Base-by-base conservation (phyloP, 208 protist genomes). In the Leishmania tropica region DNA sequence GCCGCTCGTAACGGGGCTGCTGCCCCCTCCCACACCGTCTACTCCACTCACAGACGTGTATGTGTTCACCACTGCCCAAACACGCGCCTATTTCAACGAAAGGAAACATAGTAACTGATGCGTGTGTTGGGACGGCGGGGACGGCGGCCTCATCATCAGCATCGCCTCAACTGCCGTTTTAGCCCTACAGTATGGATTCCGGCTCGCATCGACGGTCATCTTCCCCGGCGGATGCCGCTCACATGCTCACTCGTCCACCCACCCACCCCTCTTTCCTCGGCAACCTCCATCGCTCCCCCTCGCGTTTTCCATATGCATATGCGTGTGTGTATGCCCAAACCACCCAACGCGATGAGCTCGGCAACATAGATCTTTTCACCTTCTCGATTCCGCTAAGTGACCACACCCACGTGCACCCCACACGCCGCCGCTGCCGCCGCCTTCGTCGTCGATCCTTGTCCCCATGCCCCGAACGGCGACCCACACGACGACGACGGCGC, bases 401-500 rank as follows among this genome's bases (percentile, higher is more conserved):
- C 19, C 13, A 72, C 13, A 5, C 40, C 21, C 67, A 28, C 15
- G 40, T 0, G 17, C 28, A 17, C 7, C 11, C 5, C 31, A 42
- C 31, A 19, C 62, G 13, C 62, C n/a, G 11, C 62, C 31, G 10
- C 65, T 15, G 42, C 65, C 13, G 37, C 65, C 65, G 65, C n/a
- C 13, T 4, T 47, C 45, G n/a, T 45, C 17, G 21, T 70, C 64
- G n/a, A 42, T 17, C 74, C 1, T n/a, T 28, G 11, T 56, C 42
- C 6, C 24, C 1, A 58, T 77, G 45, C 40, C 11, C 68, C 42
- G 21, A 62, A 28, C 13, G 51, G 51, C 51, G 31, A 42, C 73
- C 40, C 73, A 40, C 71, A 58, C 73, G 71, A 31, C 71, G 42
- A 73, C 76, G 68, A 51, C 72, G 53, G 31, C 74, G 51, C 51